Conservation (phyloP, 164 flowering plant genomes). For the Akebia trifoliata region DNA sequence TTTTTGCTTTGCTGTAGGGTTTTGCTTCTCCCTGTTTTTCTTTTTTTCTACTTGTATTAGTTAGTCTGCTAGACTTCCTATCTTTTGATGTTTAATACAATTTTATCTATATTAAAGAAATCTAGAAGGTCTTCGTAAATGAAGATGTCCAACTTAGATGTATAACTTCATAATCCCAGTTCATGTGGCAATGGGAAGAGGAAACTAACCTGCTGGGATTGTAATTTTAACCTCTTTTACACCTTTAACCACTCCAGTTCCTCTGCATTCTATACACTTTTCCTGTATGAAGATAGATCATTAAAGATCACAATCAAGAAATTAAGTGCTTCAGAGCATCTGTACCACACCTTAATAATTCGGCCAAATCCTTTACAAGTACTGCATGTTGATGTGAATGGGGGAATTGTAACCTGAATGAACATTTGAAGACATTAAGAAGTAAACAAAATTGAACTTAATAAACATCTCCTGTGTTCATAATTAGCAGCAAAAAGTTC, state of each 20-base stretch:
- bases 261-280: constrained; percentile 52
- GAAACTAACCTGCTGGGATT: constrained; percentile 75
- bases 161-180: neutral
- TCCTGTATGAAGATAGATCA: constrained; percentile 39
- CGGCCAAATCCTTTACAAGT: constrained; percentile 74
- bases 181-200: neutral
- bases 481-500: neutral
- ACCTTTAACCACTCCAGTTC: constrained; percentile 70
- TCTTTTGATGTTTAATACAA: too few species aligned
- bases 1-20: too few species aligned
- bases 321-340: neutral
- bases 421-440: constrained; percentile 5
- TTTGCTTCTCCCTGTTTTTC: too few species aligned
- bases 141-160: neutral
- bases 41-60: too few species aligned
- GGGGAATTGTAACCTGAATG: constrained; percentile 76
- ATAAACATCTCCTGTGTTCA: neutral
- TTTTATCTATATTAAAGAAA: too few species aligned
- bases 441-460: neutral
- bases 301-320: constrained; percentile 4
- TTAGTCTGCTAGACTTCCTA: too few species aligned
- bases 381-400: constrained; percentile 77
- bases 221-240: constrained; percentile 60
- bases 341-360: constrained; percentile 48
- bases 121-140: too few species aligned